A percentile compares a stretch with the other conserved stretches of the same genome.
Evolutionary conservation across 192 early-diverging fungal genomes (phyloP).

Genomic region (Coemansia reversa): DNA sequence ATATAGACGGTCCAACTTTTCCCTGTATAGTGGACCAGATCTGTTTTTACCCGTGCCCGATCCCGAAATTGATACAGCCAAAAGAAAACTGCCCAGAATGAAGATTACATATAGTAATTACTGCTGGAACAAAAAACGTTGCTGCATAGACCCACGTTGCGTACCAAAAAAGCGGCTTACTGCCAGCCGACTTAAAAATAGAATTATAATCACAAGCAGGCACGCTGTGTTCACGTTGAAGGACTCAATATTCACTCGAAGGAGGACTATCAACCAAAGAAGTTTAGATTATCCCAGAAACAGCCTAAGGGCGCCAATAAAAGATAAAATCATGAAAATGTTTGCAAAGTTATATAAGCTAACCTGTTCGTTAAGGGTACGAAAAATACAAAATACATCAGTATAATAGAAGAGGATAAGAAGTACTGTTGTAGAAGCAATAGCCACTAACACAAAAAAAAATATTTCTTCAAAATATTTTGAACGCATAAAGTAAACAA

Average conservation of each 20-base stretch:
- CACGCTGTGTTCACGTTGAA: background rate
- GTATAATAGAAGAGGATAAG: background rate
- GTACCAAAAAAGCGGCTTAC: background rate
- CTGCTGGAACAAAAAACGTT: background rate
- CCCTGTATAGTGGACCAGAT: background rate
- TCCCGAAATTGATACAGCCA: background rate
- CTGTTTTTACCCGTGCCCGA: constrained; percentile 1
- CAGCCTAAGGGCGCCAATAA: background rate
- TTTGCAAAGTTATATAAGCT: background rate
- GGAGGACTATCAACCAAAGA: background rate
- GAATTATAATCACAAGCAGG: background rate
- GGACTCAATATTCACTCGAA: background rate
- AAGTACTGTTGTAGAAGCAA: background rate
- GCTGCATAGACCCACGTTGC: background rate
- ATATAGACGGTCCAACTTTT: background rate
- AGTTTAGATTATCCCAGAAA: background rate
- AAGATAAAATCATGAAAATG: background rate
- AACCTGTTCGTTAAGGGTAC: background rate
- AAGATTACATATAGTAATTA: background rate
- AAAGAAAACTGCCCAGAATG: background rate
- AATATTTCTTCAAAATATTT: background rate
- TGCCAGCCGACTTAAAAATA: background rate
- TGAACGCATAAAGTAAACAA: background rate
- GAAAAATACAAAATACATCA: background rate
- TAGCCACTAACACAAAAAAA: background rate